Conservation (phyloP, 495 filamentous ascomycete genomes). For the Penicillium desertorum region DNA sequence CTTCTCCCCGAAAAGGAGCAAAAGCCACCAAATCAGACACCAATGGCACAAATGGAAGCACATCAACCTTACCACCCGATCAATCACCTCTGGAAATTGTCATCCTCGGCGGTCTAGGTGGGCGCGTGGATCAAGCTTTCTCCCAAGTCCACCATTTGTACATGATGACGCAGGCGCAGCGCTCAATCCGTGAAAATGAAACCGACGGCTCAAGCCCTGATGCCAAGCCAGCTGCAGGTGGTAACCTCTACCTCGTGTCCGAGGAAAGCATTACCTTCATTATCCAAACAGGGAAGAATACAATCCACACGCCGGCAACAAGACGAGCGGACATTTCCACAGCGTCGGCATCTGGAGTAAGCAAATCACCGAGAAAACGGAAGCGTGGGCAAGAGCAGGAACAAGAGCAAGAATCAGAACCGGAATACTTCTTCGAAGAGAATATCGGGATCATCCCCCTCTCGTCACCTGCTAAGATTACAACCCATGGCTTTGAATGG, state of each 20-base stretch:
- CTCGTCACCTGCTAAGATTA: conserved; percentile 67
- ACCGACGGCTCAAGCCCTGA: neutral
- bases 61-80: neutral
- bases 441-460: conserved; percentile 86
- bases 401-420: neutral
- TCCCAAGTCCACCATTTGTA: conserved; percentile 82
- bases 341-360: neutral
- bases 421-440: conserved; percentile 48
- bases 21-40: conserved; percentile 6
- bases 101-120: conserved; percentile 79
- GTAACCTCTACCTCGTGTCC: conserved; percentile 68
- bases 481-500: conserved; percentile 82
- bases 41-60: neutral
- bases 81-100: conserved; percentile 51
- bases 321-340: conserved; percentile 19
- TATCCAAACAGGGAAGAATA: conserved; percentile 64
- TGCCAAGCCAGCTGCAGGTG: conserved; percentile 13
- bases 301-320: conserved; percentile 59
- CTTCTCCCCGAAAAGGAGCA: conserved; percentile 17
- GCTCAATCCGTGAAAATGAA: conserved; percentile 16
- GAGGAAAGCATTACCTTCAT: conserved; percentile 79
- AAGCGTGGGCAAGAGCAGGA: conserved; percentile 7
- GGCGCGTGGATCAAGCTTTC: conserved; percentile 88
- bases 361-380: conserved; percentile 10
- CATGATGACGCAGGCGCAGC: conserved; percentile 34